Percentiles rank a stretch among this genome's conserved stretches.
Conservation (phyloP, 768 basidiomycete species). For the Russula abietina region DNA sequence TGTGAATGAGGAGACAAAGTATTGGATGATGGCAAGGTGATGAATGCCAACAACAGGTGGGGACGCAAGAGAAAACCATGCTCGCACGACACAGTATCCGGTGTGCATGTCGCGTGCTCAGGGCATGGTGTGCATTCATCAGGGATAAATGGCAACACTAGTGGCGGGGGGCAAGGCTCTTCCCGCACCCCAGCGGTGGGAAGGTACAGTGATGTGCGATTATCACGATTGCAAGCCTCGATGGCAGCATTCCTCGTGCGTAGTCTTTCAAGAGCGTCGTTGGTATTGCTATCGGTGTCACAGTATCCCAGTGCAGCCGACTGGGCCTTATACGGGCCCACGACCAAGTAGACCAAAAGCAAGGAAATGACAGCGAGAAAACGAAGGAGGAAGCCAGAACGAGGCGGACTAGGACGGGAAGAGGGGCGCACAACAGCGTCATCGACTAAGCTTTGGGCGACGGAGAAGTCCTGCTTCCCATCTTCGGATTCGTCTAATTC, state of each 20-base stretch:
- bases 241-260: conserved; percentile 42
- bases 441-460: conserved; percentile 38
- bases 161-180: conserved; percentile 45
- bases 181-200: conserved; percentile 21
- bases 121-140: conserved; percentile 59
- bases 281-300: conserved; percentile 56
- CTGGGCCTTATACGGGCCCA: conserved; percentile 51
- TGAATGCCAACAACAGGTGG: conserved; percentile 36
- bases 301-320: conserved; percentile 75
- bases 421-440: conserved; percentile 27
- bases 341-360: conserved; percentile 29
- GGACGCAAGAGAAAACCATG: conserved; percentile 60
- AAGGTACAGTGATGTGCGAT: conserved; percentile 43
- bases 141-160: conserved; percentile 52
- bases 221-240: conserved; percentile 51
- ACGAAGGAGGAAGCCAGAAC: conserved; percentile 35
- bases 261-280: conserved; percentile 45
- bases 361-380: conserved; percentile 36
- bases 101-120: conserved; percentile 58
- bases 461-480: conserved; percentile 25
- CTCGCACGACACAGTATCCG: conserved; percentile 56
- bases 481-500: conserved; percentile 25
- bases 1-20: conserved; percentile 31
- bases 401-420: neutral
- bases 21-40: conserved; percentile 41